Evolutionary conservation across 768 basidiomycete species (phyloP).

Genomic region (Epithele typhae): DNA sequence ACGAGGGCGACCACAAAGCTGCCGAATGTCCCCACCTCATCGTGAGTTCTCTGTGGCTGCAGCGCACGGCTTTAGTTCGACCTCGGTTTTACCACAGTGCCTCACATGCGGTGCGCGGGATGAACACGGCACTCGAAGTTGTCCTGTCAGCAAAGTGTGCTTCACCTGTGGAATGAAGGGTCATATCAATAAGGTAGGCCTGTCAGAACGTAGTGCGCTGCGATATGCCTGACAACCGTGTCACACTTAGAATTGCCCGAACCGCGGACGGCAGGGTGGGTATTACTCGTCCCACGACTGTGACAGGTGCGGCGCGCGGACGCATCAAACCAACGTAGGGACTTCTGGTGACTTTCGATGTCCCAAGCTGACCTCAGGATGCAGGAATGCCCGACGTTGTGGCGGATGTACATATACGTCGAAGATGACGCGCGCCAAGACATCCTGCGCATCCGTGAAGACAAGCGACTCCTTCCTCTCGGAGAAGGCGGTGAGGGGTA

Average conservation of each 20-base stretch:
- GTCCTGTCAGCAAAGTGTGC: conserved; percentile 78
- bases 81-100: conserved; percentile 43
- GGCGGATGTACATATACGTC: conserved; percentile 77
- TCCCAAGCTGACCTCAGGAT: conserved; percentile 18
- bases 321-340: conserved; percentile 59
- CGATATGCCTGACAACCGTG: not conserved
- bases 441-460: conserved; percentile 43
- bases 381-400: conserved; percentile 80
- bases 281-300: conserved; percentile 43
- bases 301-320: conserved; percentile 62
- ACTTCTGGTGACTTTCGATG: not conserved
- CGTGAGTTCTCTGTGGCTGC: conserved; percentile 37
- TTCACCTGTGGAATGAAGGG: conserved; percentile 83
- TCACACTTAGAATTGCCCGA: conserved; percentile 60
- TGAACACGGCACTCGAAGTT: conserved; percentile 73
- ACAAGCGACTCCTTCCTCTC: conserved; percentile 44
- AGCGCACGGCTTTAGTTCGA: not conserved
- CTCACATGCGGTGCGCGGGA: conserved; percentile 76
- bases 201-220: not conserved
- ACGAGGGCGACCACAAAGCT: conserved; percentile 65
- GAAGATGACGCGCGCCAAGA: conserved; percentile 44
- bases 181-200: conserved; percentile 62
- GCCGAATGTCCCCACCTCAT: conserved; percentile 67
- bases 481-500: conserved; percentile 79
- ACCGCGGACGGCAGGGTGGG: conserved; percentile 37